Evolutionary conservation across 2,329 filamentous ascomycete species (phyloP), one percentile per base, ranked within the genome.

Genomic region (Aspergillus unguis): DNA sequence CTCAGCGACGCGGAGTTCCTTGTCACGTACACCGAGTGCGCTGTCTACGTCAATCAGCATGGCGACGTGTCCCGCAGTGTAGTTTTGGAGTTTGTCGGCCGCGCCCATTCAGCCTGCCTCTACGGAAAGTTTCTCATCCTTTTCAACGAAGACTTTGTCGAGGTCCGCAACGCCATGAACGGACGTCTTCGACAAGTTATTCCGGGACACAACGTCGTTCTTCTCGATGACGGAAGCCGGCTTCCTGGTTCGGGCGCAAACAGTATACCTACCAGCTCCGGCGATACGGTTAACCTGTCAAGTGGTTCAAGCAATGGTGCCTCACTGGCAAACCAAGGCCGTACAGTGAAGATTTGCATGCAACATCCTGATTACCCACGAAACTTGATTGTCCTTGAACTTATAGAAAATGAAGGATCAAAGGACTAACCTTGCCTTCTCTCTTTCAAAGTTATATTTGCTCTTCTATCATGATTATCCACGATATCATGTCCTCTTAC

Each of bases 21-120:
- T 27, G 84, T 96, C 44, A 90, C 88, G 35, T 99, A 97, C 70
- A 89, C 95, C 71, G 91, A 96, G 71, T 97, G 92, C 63, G 94
- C 92, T 17, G 92, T 99, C 6, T 99, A 97, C 66, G 88, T 97
- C 67, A 95, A 99, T 77, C 96, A 97, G 74, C 91, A 97, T 71
- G 94, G 94, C 60, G 94, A 99, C 56, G 90, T 99, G 28, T 92
- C 86, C 36, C 87, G 95, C 42, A 90, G 87, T 28, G 90, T 97
- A 53, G 92, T 97, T 65, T 96, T 99, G 91, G 91, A 97, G 68
- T 99, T 97, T 70, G 94, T 95, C n/a, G 94, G 94, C 60, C 92
- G 87, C 65, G 94, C 94, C 1, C 86, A 87, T 57, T 84, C 85
- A 9, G 92, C 92, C 2, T 94, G 91, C 56, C 86, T 97, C 75